These are phyloP conservation scores for Elasticomyces elasticus DNA, from an alignment of 495 filamentous ascomycete species.

Conservation along the genomic window DNA sequence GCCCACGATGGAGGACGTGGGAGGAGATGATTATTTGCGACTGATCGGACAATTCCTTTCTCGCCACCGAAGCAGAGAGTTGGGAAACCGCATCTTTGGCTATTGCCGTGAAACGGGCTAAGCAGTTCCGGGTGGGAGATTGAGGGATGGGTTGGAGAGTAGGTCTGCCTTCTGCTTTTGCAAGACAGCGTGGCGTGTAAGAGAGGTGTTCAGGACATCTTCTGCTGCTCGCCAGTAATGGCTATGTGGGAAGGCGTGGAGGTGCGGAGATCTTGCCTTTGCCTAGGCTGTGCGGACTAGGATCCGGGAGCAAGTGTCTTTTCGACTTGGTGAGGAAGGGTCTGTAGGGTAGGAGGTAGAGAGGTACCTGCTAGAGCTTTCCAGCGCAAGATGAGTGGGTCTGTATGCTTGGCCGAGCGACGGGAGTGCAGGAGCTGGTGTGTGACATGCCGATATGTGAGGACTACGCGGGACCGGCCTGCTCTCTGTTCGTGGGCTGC, in stretches of 20 bases:
- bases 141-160: conserved; percentile 25
- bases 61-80: too few relatives aligned
- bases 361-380: conserved; percentile 7
- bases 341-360: not conserved
- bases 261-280: conserved; percentile 4
- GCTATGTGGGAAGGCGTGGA: too few relatives aligned
- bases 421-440: conserved; percentile 14
- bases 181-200: conserved; percentile 20
- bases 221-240: too few relatives aligned
- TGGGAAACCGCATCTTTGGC: conserved; percentile 20
- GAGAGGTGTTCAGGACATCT: conserved; percentile 31
- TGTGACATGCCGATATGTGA: conserved; percentile 16
- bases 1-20: conserved; percentile 13
- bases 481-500: conserved; percentile 19
- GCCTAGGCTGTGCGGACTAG: conserved; percentile 11
- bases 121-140: conserved; percentile 12
- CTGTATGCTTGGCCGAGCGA: conserved; percentile 6
- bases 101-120: conserved; percentile 24
- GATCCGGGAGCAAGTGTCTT: conserved; percentile 11
- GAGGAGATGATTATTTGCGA: conserved; percentile 32
- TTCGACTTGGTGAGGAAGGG: not conserved
- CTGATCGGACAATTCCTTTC: conserved; percentile 27
- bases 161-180: conserved; percentile 15
- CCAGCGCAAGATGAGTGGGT: conserved; percentile 1
- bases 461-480: conserved; percentile 7